Percentiles rank a stretch among this genome's conserved stretches.
These are phyloP conservation scores for Huiozyma naganishii DNA, from an alignment of 805 yeast genomes.

Conservation along the genomic window DNA sequence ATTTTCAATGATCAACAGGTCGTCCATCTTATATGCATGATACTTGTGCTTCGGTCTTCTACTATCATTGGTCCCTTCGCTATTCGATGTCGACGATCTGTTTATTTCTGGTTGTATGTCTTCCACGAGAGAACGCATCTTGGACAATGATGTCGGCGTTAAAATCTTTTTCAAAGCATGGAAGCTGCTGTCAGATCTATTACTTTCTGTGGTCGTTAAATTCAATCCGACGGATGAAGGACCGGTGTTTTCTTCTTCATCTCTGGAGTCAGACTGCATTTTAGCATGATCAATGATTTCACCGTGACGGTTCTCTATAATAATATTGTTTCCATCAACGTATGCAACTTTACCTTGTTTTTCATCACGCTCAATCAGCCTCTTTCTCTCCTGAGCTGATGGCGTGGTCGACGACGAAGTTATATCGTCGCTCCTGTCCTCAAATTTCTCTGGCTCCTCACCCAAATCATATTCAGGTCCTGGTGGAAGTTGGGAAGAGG, in stretches of 20 bases:
- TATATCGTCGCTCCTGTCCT: conserved; percentile 1
- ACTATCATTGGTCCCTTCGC: not conserved
- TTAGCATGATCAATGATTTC: conserved; percentile 56
- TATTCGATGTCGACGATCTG: not conserved
- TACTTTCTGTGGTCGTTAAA: conserved; percentile 8
- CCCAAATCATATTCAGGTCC: conserved; percentile 1
- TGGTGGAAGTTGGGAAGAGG: too few relatives aligned
- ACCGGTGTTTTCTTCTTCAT: conserved; percentile 15
- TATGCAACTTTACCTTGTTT: conserved; percentile 34
- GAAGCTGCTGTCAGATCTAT: conserved; percentile 24
- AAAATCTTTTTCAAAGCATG: conserved; percentile 18
- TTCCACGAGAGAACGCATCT: conserved; percentile 13
- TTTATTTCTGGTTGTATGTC: conserved; percentile 1
- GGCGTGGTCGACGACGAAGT: conserved; percentile 1
- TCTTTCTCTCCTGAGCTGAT: conserved; percentile 8
- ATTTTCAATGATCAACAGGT: conserved; percentile 73
- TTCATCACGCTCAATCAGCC: conserved; percentile 21
- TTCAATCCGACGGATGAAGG: conserved; percentile 2
- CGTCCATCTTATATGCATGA: conserved; percentile 72
- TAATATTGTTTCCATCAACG: conserved; percentile 58
- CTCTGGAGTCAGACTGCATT: conserved; percentile 21
- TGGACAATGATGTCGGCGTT: conserved; percentile 15
- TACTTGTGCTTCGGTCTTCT: conserved; percentile 15
- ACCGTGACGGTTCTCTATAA: conserved; percentile 78
- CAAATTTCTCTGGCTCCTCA: not conserved